A percentile compares a stretch with the other conserved stretches of the same genome.
phyloP scores from a whole-genome alignment of 495 filamentous ascomycete genomes.

The Talaromyces stipitatus region DNA sequence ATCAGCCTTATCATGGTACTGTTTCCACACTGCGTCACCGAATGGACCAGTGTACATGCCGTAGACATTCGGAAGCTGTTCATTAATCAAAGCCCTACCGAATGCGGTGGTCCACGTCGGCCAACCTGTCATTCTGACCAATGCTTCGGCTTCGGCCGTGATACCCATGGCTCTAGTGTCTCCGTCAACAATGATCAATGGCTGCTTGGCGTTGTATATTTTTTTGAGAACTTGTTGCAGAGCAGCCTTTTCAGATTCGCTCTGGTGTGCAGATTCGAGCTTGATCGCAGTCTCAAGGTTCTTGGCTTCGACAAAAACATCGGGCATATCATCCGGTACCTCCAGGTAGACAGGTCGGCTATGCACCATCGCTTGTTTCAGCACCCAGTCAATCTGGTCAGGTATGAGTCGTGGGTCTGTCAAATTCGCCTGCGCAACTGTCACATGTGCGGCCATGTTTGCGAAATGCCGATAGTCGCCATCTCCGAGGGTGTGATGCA shows the following conservation, averaged over 20 bases:
- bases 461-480: conserved; percentile 31
- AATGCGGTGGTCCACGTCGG: conserved; percentile 27
- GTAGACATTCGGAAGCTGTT: conserved; percentile 24
- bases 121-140: conserved; percentile 20
- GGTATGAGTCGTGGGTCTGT: conserved; percentile 25
- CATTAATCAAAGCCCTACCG: conserved; percentile 32
- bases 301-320: conserved; percentile 16
- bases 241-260: not conserved
- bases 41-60: conserved; percentile 26
- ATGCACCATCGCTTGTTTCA: conserved; percentile 29
- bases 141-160: conserved; percentile 18
- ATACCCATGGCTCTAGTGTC: conserved; percentile 19
- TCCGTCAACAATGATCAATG: conserved; percentile 31
- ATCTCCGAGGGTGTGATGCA: conserved; percentile 41
- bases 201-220: conserved; percentile 24
- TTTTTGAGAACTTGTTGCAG: conserved; percentile 17
- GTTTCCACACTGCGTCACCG: conserved; percentile 14
- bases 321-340: conserved; percentile 35
- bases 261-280: not conserved
- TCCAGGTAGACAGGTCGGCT: conserved; percentile 38
- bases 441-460: not conserved
- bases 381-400: conserved; percentile 28
- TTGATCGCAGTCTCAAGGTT: conserved; percentile 9
- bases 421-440: conserved; percentile 28
- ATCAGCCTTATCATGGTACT: conserved; percentile 25